These are phyloP conservation scores for Deuterostichococcus epilithicus DNA, from an alignment of 139 green algal genomes.

Conservation along the genomic window DNA sequence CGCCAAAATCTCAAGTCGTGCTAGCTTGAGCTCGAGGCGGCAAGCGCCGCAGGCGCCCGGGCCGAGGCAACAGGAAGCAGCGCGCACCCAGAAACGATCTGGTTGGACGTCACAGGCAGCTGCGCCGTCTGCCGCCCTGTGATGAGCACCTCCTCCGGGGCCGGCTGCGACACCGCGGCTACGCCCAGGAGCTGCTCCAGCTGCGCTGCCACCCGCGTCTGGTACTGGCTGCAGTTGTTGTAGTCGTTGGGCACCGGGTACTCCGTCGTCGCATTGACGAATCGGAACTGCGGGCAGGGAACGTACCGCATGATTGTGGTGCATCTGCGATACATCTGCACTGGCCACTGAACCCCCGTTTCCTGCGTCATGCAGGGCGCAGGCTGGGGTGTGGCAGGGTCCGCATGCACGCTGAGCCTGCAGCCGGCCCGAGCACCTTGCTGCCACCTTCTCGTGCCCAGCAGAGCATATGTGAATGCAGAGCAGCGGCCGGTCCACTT, in stretches of 20 bases:
- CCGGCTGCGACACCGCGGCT: neutral
- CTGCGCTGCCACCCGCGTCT: neutral
- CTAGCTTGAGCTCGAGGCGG: too few relatives aligned
- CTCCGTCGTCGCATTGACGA: neutral
- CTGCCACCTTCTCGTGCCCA: too few relatives aligned
- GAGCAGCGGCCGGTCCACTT: too few relatives aligned
- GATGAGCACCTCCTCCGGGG: neutral
- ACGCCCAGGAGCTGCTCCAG: neutral
- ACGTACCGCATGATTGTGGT: neutral
- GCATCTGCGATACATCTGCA: neutral
- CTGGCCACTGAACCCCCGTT: too few relatives aligned
- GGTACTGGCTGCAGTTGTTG: neutral
- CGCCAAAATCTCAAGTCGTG: too few relatives aligned
- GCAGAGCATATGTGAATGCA: too few relatives aligned
- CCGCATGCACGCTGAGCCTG: too few relatives aligned
- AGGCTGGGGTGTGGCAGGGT: too few relatives aligned
- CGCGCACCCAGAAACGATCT: neutral
- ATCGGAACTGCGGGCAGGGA: neutral
- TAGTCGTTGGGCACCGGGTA: neutral
- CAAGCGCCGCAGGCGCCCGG: too few relatives aligned
- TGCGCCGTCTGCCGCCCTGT: neutral
- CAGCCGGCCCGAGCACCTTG: too few relatives aligned
- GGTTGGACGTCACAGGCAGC: neutral
- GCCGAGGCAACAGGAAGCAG: too few relatives aligned
- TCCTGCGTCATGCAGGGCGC: too few relatives aligned